Percentiles rank a stretch among this genome's conserved stretches.
Conservation (phyloP, 2,329 filamentous ascomycete genomes). For the Xylaria sp. region DNA sequence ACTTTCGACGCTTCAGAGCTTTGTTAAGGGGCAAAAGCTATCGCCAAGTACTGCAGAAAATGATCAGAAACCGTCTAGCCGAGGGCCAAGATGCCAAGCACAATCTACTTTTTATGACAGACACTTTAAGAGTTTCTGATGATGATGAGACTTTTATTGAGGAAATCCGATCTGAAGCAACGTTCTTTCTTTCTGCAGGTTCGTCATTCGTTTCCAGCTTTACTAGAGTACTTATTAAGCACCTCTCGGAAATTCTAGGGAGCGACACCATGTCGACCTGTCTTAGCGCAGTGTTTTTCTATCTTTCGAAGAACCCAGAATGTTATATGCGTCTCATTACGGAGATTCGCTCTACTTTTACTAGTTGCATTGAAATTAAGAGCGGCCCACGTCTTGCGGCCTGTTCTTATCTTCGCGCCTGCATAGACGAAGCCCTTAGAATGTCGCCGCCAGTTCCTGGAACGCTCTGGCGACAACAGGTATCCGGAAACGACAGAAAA, state of each 20-base stretch:
- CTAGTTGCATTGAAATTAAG: conserved; percentile 4
- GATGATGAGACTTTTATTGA: conserved; percentile 11
- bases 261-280: conserved; percentile 24
- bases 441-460: conserved; percentile 18
- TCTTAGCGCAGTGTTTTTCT: conserved; percentile 26
- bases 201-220: not conserved
- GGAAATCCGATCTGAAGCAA: conserved; percentile 21
- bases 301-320: conserved; percentile 16
- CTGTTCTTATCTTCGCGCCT: conserved; percentile 27
- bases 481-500: not conserved
- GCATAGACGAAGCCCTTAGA: conserved; percentile 23
- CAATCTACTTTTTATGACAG: conserved; percentile 22
- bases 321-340: conserved; percentile 8
- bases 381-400: not conserved
- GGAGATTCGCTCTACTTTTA: conserved; percentile 26
- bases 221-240: not conserved
- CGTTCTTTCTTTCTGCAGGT: conserved; percentile 25
- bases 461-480: conserved; percentile 23
- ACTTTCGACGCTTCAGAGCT: not conserved
- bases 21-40: conserved; percentile 21
- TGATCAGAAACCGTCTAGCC: conserved; percentile 11
- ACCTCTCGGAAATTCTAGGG: conserved; percentile 3
- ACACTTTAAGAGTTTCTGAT: conserved; percentile 7
- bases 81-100: conserved; percentile 21
- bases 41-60: not conserved